Percentiles rank a stretch among this genome's conserved stretches.
Evolutionary conservation across 768 basidiomycete species (phyloP).

Genomic region (Tricholoma terreum): DNA sequence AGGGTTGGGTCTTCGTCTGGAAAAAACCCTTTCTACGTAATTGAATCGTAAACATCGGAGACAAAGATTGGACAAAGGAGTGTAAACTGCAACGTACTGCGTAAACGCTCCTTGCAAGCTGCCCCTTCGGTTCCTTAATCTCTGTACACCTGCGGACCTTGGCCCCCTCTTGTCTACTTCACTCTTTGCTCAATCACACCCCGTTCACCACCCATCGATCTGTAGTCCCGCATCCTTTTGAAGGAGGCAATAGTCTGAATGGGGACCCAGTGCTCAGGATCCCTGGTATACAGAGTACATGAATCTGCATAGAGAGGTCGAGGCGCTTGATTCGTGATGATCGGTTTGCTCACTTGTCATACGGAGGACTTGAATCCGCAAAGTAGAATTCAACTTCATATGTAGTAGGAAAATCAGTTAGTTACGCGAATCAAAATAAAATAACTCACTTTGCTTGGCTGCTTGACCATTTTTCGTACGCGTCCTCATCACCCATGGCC

Average conservation of each 20-base stretch:
- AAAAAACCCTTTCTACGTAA: slow-evolving; percentile 82
- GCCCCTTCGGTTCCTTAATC: no score
- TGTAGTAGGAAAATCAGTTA: background rate
- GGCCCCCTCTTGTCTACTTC: slow-evolving; percentile 73
- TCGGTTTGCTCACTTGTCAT: slow-evolving; percentile 60
- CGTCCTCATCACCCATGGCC: slow-evolving; percentile 24
- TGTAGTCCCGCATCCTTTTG: slow-evolving; percentile 88
- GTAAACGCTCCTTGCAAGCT: slow-evolving; percentile 83
- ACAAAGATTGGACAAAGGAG: background rate
- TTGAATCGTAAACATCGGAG: background rate
- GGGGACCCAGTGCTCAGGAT: slow-evolving; percentile 86
- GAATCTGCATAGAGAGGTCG: slow-evolving; percentile 59
- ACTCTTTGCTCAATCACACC: slow-evolving; percentile 47
- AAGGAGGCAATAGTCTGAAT: slow-evolving; percentile 86
- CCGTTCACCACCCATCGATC: slow-evolving; percentile 59
- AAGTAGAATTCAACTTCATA: no score
- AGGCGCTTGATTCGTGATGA: background rate
- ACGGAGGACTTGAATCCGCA: slow-evolving; percentile 93
- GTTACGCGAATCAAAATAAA: background rate
- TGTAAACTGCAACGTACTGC: slow-evolving; percentile 55
- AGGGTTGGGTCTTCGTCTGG: slow-evolving; percentile 60
- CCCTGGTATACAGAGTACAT: slow-evolving; percentile 86
- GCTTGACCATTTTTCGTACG: slow-evolving; percentile 43
- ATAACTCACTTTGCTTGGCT: slow-evolving; percentile 50
- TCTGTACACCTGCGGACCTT: slow-evolving; percentile 76